Base-by-base conservation (phyloP, 2,329 filamentous ascomycete species). In the Alternaria solani region DNA sequence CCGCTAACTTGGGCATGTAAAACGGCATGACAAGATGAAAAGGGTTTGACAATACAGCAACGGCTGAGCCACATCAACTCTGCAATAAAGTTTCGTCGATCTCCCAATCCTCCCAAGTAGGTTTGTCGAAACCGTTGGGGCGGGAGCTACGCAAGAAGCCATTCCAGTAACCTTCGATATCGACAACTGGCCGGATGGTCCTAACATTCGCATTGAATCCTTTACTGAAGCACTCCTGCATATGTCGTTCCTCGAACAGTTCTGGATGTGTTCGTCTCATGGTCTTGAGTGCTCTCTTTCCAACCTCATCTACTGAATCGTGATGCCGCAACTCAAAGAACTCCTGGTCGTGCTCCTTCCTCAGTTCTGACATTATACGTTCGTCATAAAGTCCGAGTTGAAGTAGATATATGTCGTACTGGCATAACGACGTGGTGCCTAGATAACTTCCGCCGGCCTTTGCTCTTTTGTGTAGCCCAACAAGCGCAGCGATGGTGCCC, bases 341-440 rank as follows among this genome's bases (percentile, higher is more conserved):
- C 1, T 85, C 83, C 0, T 78, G 72, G 1, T 84, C 83, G 59
- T 83, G 82, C 34, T 81, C 76, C 38, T 77, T 76, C 20, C 84
- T 82, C 20, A 91, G 75, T 51, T 81, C 66, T 11, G 81, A 76
- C 75, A 89, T 85, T 2, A 89, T 81, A 0, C 80, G 74, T 0
- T 81, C 78, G 0, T 86, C 79, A 61, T 90, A 86, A 39, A 86
- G 75, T 0, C 89, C 89, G 0, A 87, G 81, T 18, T 84, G 82
- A 68, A 91, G 85, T 23, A 91, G 82, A 2, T 89, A 83, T 1
- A 91, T 81, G 63, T 92, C 88, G 71, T 91, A 91, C 67, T 91
- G 89, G 69, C 88, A 82, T 18, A 91, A 80, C 1, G 87, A 89
- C 0, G 85, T 86, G 53, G 85, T 87, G 48, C 88, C 88, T 59